Conservation (phyloP, 805 yeast species). For the Spathaspora hagerdaliae region DNA sequence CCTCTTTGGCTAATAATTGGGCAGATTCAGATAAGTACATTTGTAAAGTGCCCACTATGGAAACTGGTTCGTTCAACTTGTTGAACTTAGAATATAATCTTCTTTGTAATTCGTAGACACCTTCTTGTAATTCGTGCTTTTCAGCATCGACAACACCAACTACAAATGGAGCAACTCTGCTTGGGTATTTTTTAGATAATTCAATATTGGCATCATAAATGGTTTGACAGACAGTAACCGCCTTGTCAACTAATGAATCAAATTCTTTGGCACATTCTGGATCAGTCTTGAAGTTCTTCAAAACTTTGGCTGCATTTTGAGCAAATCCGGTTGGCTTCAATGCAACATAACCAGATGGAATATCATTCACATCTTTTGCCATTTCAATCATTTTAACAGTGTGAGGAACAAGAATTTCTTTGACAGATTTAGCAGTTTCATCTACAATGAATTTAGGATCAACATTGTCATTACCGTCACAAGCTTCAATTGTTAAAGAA, state of each 20-base stretch:
- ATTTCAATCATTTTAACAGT: slow-evolving; percentile 52
- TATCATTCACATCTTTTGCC: slow-evolving; percentile 51
- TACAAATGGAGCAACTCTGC: slow-evolving; percentile 67
- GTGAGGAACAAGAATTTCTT: slow-evolving; percentile 66
- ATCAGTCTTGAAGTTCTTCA: slow-evolving; percentile 58
- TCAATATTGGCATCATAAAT: slow-evolving; percentile 49
- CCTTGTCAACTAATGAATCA: slow-evolving; percentile 59
- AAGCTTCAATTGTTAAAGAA: slow-evolving; percentile 89
- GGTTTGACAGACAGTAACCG: slow-evolving; percentile 58
- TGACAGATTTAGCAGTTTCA: slow-evolving; percentile 65
- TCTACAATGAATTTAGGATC: slow-evolving; percentile 56
- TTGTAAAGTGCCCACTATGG: slow-evolving; percentile 89
- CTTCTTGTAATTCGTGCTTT: slow-evolving; percentile 80
- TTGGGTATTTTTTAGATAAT: slow-evolving; percentile 51
- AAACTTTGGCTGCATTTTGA: slow-evolving; percentile 68
- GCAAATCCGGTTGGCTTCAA: slow-evolving; percentile 90
- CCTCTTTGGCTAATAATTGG: slow-evolving; percentile 58
- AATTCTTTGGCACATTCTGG: slow-evolving; percentile 42
- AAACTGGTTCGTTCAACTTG: slow-evolving; percentile 49
- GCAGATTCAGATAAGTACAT: slow-evolving; percentile 79
- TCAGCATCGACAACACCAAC: slow-evolving; percentile 89
- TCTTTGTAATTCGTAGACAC: slow-evolving; percentile 88
- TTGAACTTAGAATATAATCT: slow-evolving; percentile 72
- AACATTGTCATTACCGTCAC: slow-evolving; percentile 56
- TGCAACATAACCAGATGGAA: slow-evolving; percentile 91